Evolutionary conservation across 805 yeast genomes (phyloP), one percentile per base, ranked within the genome.

Genomic region (Lachancea mirantina): DNA sequence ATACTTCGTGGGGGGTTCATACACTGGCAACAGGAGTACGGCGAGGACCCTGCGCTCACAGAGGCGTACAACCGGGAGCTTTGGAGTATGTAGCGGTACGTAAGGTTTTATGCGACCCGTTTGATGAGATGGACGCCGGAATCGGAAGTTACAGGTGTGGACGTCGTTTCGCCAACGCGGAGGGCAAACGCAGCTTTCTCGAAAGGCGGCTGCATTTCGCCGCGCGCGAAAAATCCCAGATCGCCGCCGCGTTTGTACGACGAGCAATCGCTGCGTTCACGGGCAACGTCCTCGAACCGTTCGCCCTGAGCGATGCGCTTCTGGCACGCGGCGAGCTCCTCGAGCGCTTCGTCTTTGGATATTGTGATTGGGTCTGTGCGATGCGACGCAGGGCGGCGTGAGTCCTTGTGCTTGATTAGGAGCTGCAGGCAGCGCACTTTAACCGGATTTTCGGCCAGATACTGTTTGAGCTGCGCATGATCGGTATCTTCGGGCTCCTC

Each of bases 181-280:
- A 92, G 64, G 4, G 62, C 77, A 55, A 82, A 89, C 2, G 95
- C 78, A 2, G 92, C 94, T 39, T 77, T 77, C 59, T 92, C 98
- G 52, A 92, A 92, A 38, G 80, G 63, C 21, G 95, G 95, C 59
- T 92, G 97, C 98, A 92, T 92, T 47, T 80, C 87, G 23, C 96
- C 96, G 40, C 70, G 76, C 15, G 82, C 84, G 52, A 92, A 92
- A 51, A 63, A 76, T 0, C 98, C 97, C 47, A 92, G 67, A 56
- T 92, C 98, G 28, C 98, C 98, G 14, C 87, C 85, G 50, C 83
- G 77, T 28, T 80, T 65, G 49, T 82, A 94, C 8, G 94, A 80
- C 11, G 83, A 73, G 58, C 96, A 87, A 55, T 89, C 98, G 41
- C 94, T 79, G 55, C 84, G 92, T 2, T 85, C 76, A 22, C 65